Evolutionary conservation across 768 basidiomycete genomes (phyloP), one percentile per base, ranked within the genome.

Genomic region (Suillus spraguei): DNA sequence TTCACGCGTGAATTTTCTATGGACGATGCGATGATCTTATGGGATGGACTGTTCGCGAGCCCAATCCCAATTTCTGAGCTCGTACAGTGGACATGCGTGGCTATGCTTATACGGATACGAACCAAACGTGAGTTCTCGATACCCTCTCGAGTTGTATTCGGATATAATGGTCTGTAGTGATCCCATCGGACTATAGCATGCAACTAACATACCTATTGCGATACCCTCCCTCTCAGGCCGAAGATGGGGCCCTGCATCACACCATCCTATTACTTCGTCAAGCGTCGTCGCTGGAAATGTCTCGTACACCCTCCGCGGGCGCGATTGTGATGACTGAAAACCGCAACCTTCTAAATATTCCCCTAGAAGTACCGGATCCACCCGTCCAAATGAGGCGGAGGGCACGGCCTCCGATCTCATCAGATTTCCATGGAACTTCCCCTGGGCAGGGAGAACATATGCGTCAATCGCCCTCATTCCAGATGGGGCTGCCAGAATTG

Each of bases 21-120:
- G 81, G 70, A 79, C 4, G 89, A 93, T 65, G 86, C 92, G 0
- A 87, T 99, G 86, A 80, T 85, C 38, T 72, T 99, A n/a, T 99
- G 97, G 97, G 97, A 99, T 74, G 95, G 91, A 1, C 74, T 99
- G 10, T 97, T 99, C 73, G 94, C 97, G 0, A 89, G 87, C 64
- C 93, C 68, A 3, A 62, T 95, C 77, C 84, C 91, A 22, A 81
- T 89, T 0, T 79, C 97, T 35, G 87, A 89, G 59, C 77, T 97
- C 42, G 86, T 90, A 1, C 87, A 89, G 60, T 96, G 92, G 90
- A 80, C 97, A 59, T 95, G 94, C 71, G 88, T 98, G 22, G 92
- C 94, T 1, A 96, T 99, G 95, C 84, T 99, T 20, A 86, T 99
- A 61, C 88, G 97, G 60, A 93, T 98, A 69, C 89, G 97, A 55